A percentile compares a stretch with the other conserved stretches of the same genome.
Evolutionary conservation across 768 basidiomycete species (phyloP).

Genomic region (Baorangia bicolor): DNA sequence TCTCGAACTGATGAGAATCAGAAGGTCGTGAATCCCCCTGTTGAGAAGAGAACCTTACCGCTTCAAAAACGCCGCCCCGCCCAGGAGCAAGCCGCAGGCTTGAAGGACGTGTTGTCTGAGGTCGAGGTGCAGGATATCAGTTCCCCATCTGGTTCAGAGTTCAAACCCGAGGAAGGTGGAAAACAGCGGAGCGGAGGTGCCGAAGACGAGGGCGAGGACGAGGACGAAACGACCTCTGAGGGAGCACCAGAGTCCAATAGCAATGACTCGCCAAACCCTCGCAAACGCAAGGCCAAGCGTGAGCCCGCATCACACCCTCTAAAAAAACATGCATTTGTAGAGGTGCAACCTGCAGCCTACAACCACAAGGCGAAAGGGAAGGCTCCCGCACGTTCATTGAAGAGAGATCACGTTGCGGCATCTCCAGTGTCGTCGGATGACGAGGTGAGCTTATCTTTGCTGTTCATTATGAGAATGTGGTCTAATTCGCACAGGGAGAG

Average conservation of each 20-base stretch:
- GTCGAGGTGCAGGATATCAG: not conserved
- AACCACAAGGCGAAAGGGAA: not conserved
- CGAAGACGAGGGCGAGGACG: no score
- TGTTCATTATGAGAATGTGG: not conserved
- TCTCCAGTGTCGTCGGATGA: not conserved
- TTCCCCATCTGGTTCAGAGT: not conserved
- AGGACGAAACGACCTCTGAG: not conserved
- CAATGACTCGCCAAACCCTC: not conserved
- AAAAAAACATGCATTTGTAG: not conserved
- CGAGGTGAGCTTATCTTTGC: not conserved
- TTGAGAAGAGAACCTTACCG: not conserved
- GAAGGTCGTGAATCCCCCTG: not conserved
- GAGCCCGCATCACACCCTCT: not conserved
- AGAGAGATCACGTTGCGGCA: not conserved
- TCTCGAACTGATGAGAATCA: not conserved
- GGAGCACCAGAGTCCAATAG: not conserved
- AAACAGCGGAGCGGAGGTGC: not conserved
- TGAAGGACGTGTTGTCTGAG: not conserved
- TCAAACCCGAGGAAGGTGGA: not conserved
- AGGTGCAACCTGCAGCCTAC: not conserved
- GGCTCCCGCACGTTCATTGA: not conserved
- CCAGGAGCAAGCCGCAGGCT: not conserved
- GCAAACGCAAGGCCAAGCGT: not conserved
- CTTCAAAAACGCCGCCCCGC: not conserved
- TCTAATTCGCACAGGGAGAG: not conserved